Percentiles rank a stretch among this genome's conserved stretches.
Evolutionary conservation across 768 basidiomycete genomes (phyloP).

Genomic region (Tylopilus rubrobrunneus): DNA sequence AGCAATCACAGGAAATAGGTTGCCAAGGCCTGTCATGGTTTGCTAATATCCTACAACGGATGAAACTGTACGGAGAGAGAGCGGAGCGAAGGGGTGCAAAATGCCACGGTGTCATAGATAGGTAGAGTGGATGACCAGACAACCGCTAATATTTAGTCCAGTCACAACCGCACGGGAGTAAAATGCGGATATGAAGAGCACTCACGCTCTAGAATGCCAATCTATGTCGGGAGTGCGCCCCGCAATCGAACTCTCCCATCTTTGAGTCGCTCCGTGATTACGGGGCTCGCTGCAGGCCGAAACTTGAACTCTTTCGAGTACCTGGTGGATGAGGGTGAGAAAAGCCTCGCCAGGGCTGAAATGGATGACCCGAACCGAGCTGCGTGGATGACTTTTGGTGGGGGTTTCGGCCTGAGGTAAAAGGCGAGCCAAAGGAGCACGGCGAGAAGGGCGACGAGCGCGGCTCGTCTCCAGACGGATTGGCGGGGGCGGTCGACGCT

Average conservation of each 20-base stretch:
- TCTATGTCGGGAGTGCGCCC: slow-evolving; percentile 51
- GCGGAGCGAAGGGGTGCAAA: background rate
- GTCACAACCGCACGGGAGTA: background rate
- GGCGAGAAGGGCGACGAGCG: slow-evolving; percentile 39
- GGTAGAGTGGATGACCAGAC: background rate
- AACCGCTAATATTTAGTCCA: too few species aligned
- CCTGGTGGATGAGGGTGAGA: slow-evolving; percentile 36
- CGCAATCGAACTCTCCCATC: slow-evolving; percentile 66
- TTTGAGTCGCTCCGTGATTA: slow-evolving; percentile 71
- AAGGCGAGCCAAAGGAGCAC: slow-evolving; percentile 45
- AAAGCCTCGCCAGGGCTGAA: background rate
- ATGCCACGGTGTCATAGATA: background rate
- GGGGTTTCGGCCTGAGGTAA: slow-evolving; percentile 27
- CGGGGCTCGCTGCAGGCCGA: slow-evolving; percentile 79
- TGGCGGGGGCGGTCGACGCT: slow-evolving; percentile 21
- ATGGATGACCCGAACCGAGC: slow-evolving; percentile 44
- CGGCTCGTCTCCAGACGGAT: slow-evolving; percentile 44
- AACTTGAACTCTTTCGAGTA: slow-evolving; percentile 82
- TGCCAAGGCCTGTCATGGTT: too few species aligned
- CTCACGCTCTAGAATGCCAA: background rate
- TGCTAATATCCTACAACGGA: too few species aligned
- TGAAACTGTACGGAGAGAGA: too few species aligned
- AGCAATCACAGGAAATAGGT: too few species aligned
- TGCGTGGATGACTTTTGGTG: slow-evolving; percentile 55
- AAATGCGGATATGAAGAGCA: background rate